Evolutionary conservation across 2,329 filamentous ascomycete genomes (phyloP), one percentile per base, ranked within the genome.

Genomic region (Trichophyton schoenleinii): DNA sequence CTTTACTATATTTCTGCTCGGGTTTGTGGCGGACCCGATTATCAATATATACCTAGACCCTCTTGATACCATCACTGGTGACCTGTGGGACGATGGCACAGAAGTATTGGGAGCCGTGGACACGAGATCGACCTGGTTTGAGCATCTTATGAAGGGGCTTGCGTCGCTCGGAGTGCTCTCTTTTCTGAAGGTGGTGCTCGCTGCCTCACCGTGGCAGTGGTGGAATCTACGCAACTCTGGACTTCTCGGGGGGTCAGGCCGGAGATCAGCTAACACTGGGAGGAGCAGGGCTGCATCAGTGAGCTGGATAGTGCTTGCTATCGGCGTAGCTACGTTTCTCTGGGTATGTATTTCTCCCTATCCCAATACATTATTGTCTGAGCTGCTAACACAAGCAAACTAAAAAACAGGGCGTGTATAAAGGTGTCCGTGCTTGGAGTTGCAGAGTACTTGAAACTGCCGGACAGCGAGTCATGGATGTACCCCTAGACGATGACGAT

Each of bases 21-120:
- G 94, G 48, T 97, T 96, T 69, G 76, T 97, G 66, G 92, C 91
- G 63, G 91, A 97, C 73, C 91, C 91, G 1, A 89, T 97, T 63
- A 87, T 97, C 72, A 89, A 91, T 67, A 77, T 96, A 31, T 96
- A 92, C 78, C 76, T 92, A 60, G 90, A 96, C 69, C 91, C 91
- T 0, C 75, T 84, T 61, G 83, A 85, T 58, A 83, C 83, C 9
- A 77, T 87, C 22, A 36, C 52, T 28, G 76, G 73, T 70, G 69
- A 72, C 55, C 72, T 67, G 64, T 75, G 67, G 67, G 75, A 79
- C 57, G 68, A 74, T 48, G 69, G 66, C 41, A 67, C 63, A 55
- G 74, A 74, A n/a, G 65, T 70, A 6, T 66, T 70, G 31, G 28
- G 28, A 1, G 28, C 62, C 68, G 28, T 63, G 9, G 77, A 81